Percentiles rank a stretch among this genome's conserved stretches.
Conservation (phyloP, 805 yeast genomes). For the Starmerella scarabaei region DNA sequence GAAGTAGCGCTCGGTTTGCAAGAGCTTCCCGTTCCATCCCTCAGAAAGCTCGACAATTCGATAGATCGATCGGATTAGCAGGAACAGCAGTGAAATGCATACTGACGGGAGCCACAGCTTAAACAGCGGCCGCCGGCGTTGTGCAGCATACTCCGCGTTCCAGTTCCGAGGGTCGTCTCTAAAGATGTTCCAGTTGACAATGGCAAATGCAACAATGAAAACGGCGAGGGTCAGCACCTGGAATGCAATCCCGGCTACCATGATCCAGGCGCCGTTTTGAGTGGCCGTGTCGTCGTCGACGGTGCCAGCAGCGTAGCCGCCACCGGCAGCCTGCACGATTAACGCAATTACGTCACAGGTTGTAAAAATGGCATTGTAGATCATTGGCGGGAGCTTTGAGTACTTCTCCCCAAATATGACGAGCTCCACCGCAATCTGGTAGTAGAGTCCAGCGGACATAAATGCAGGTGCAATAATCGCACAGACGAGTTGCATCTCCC, state of each 20-base stretch:
- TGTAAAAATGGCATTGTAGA: constrained; percentile 52
- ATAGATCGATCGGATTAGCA: constrained; percentile 58
- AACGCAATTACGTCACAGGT: constrained; percentile 52
- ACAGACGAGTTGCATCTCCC: constrained; percentile 50
- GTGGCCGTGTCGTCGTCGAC: constrained; percentile 30
- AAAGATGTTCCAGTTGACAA: constrained; percentile 26
- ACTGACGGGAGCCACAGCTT: constrained; percentile 22
- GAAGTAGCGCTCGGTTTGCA: constrained; percentile 46
- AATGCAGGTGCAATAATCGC: constrained; percentile 73
- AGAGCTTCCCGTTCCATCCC: constrained; percentile 59
- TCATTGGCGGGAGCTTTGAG: constrained; percentile 43
- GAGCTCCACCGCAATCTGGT: constrained; percentile 50
- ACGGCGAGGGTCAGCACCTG: constrained; percentile 60
- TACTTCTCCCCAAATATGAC: constrained; percentile 46
- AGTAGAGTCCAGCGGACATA: constrained; percentile 73
- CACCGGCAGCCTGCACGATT: constrained; percentile 61
- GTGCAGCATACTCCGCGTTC: constrained; percentile 14
- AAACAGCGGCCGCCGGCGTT: constrained; percentile 18
- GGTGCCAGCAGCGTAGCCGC: constrained; percentile 39
- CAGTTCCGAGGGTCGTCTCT: constrained; percentile 7
- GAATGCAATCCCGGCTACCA: constrained; percentile 66
- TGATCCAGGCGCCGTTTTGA: constrained; percentile 44
- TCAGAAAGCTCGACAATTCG: constrained; percentile 58
- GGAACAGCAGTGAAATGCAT: constrained; percentile 34
- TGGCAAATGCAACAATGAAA: constrained; percentile 40